phyloP scores from a whole-genome alignment of 495 filamentous ascomycete genomes.

The Aeminium ludgeri region DNA sequence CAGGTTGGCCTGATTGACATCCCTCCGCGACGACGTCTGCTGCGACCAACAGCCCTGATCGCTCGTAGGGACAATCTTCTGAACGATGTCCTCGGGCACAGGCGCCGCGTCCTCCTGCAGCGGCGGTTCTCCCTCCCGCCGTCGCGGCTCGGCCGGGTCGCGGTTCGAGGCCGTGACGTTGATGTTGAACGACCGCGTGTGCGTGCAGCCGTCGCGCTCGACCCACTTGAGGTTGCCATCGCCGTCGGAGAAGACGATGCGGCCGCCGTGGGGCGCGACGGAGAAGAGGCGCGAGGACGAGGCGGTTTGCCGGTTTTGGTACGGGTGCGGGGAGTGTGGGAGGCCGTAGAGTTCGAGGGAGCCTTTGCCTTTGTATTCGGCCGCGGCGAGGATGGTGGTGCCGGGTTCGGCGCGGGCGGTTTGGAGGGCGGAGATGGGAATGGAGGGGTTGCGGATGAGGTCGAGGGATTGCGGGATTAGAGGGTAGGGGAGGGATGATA shows the following conservation, averaged over 20 bases:
- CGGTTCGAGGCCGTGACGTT: constrained; percentile 32
- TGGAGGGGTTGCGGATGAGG: constrained; percentile 30
- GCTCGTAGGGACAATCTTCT: constrained; percentile 23
- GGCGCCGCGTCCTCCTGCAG: constrained; percentile 5
- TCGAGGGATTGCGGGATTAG: constrained; percentile 39
- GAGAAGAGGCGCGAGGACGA: constrained; percentile 68
- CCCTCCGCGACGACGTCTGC: neutral
- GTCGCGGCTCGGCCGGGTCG: neutral
- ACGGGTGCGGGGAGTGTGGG: constrained; percentile 18
- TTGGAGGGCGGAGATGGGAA: constrained; percentile 34
- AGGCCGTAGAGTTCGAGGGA: constrained; percentile 77
- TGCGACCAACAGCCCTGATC: neutral
- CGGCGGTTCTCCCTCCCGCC: neutral
- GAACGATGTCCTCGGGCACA: constrained; percentile 25
- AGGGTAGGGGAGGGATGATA: constrained; percentile 57
- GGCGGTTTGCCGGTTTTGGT: constrained; percentile 71
- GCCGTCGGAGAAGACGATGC: constrained; percentile 70
- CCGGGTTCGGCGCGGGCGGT: constrained; percentile 33
- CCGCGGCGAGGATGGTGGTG: constrained; percentile 60
- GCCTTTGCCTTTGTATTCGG: constrained; percentile 89
- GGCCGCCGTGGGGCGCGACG: constrained; percentile 67
- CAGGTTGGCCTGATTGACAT: constrained; percentile 19
- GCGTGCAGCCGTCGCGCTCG: constrained; percentile 70
- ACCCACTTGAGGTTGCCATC: constrained; percentile 82
- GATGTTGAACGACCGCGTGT: constrained; percentile 59